phyloP scores from a whole-genome alignment of 2,329 filamentous ascomycete species.

The Sporothrix globosa region DNA sequence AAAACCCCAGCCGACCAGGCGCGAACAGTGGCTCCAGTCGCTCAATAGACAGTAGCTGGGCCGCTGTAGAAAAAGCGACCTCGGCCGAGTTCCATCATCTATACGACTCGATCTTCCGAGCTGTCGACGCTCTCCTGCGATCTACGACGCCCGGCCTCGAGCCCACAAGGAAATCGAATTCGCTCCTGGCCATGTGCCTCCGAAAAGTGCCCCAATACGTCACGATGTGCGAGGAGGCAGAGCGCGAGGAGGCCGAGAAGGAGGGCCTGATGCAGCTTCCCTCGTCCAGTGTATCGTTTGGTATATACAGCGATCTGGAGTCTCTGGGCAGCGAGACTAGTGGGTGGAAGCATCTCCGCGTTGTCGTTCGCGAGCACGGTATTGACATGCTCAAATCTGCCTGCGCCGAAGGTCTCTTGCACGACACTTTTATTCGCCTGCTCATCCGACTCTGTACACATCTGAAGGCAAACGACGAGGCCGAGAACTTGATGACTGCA shows the following conservation, averaged over 20 bases:
- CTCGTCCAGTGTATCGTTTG: conserved; percentile 47
- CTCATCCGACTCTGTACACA: conserved; percentile 50
- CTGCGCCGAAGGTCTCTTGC: conserved; percentile 49
- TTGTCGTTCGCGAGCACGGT: conserved; percentile 53
- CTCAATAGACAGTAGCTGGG: conserved; percentile 44
- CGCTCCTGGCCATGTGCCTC: conserved; percentile 55
- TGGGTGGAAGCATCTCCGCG: conserved; percentile 53
- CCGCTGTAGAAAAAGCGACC: conserved; percentile 42
- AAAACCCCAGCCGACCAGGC: background rate
- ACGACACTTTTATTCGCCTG: conserved; percentile 46
- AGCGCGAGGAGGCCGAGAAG: conserved; percentile 46
- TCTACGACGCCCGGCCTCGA: conserved; percentile 43
- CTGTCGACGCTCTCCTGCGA: conserved; percentile 51
- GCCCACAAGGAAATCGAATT: conserved; percentile 38
- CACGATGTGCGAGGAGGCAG: conserved; percentile 49
- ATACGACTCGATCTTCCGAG: conserved; percentile 52
- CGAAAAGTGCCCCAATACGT: conserved; percentile 54
- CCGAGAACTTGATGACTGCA: conserved; percentile 47
- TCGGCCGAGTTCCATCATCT: conserved; percentile 43
- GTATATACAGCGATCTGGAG: conserved; percentile 56
- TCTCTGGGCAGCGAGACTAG: conserved; percentile 44
- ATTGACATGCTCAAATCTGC: conserved; percentile 49
- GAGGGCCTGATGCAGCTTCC: conserved; percentile 45
- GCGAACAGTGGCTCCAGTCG: conserved; percentile 31
- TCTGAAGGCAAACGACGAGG: conserved; percentile 46